phyloP scores from a whole-genome alignment of 2,329 filamentous ascomycete genomes.

The Akanthomyces lecanii region DNA sequence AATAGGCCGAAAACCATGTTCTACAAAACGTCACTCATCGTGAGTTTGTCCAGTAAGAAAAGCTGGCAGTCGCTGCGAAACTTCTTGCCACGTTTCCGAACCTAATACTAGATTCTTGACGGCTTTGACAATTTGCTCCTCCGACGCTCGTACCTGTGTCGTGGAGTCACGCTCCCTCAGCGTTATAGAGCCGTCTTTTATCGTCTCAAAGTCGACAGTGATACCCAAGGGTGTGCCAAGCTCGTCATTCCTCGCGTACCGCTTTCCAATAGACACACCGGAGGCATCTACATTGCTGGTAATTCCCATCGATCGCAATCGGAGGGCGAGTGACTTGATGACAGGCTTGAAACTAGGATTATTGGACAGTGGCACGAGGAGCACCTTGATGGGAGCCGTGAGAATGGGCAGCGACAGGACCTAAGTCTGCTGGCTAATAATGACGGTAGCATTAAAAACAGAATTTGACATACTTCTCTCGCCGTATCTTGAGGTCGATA shows the following conservation, averaged over 20 bases:
- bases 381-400: constrained; percentile 79
- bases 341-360: constrained; percentile 70
- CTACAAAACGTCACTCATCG: background rate
- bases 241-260: constrained; percentile 85
- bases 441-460: too few relatives aligned
- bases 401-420: constrained; percentile 44
- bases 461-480: constrained; percentile 47
- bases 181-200: constrained; percentile 76
- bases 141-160: constrained; percentile 72
- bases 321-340: constrained; percentile 60
- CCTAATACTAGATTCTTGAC: constrained; percentile 44
- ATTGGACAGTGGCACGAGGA: constrained; percentile 75
- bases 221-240: constrained; percentile 83
- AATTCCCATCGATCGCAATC: constrained; percentile 66
- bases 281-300: constrained; percentile 79
- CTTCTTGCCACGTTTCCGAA: constrained; percentile 51
- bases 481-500: constrained; percentile 60
- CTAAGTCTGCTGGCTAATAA: constrained; percentile 20
- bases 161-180: constrained; percentile 80
- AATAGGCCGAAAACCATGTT: background rate
- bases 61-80: constrained; percentile 12
- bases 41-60: constrained; percentile 16
- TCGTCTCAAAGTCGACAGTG: constrained; percentile 85
- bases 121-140: constrained; percentile 69
- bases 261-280: constrained; percentile 80